Base-by-base conservation (phyloP, 768 basidiomycete species). In the Steccherinum ochraceum region DNA sequence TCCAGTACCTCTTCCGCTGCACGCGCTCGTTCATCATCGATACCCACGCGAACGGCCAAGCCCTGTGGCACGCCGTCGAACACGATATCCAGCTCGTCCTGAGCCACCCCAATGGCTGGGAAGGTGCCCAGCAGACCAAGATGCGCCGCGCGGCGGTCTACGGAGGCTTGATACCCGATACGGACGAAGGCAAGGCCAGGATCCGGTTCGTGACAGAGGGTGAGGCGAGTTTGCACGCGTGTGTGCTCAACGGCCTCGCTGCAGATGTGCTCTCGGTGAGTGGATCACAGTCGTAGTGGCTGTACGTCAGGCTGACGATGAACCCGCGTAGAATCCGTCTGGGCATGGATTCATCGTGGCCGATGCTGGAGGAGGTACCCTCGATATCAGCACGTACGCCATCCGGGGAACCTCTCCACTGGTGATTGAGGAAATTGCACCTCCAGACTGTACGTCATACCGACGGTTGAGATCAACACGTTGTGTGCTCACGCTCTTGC, bases 51-150 rank as follows among this genome's bases (percentile, higher is more conserved):
- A 84, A 84, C 53, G 87, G 87, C 0, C 68, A 69, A 19, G 69
- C 75, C 19, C 66, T 89, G 0, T 89, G 86, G 84, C 77, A 76
- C n/a, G 73, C 80, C 3, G 79, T 89, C 23, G 85, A 88, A 60
- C 61, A 75, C 42, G 75, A 83, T 59, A 76, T 86, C 43, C 83
- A 89, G 59, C 79, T 89, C 54, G 85, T 90, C 3, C 69, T 89
- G 30, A 83, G 83, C 39, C 87, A 89, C 64, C 87, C 87, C 12
- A 90, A 89, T 56, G 87, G 87, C 4, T 90, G 87, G 87, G 87
- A 89, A 59, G 78, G 79, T 18, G 84, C 86, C 7, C 86, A 89
- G 58, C 82, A 85, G 63, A 80, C 83, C 24, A 83, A 80, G 65
- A 87, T 90, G 83, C 77, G 87, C 51, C 74, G 84, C 51, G 82